Base-by-base conservation (phyloP, 148 eudicot species). In the Rhododendron williamsianum region DNA sequence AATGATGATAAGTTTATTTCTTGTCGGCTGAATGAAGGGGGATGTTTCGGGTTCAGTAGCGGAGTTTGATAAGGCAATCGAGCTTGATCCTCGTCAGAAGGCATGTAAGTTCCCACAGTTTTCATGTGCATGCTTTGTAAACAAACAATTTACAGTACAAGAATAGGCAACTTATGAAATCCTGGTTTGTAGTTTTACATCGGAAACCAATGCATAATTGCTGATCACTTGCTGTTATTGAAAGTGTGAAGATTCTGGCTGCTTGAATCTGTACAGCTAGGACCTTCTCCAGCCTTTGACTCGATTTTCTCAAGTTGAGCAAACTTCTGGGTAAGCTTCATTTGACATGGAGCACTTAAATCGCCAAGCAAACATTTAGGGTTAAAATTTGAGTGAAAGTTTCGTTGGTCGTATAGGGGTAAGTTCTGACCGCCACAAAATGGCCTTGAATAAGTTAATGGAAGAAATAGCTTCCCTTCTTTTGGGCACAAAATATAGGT, bases 1-100 rank as follows among this genome's bases (percentile, higher is more conserved):
- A 63, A 7, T 63, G 69, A 63, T 63, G 69, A 63, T 63, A 63
- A 63, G 69, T 63, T 8, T 63, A 63, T 63, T 63, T 63, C 10
- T 63, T 63, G 69, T 85, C 25, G 43, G 58, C 52, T 84, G 49
- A 21, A 60, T 86, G 88, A 90, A 95, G 99, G 99, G 98, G 82
- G 97, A 96, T 91, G 98, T 96, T 65, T 80, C 43, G 73, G 99
- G 98, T 21, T 95, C 99, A 5, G 52, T 96, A 77, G 89, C 78
- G 49, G 98, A 96, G 87, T 96, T 96, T 83, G 98, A 95, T 83
- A 93, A 87, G 81, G 96, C 98, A 84, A 96, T 93, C 72, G 92
- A 92, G 87, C 99, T 95, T 84, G 97, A 96, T 91, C 94, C 96
- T 86, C 96, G 99, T 67, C 99, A 95, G 81, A 94, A 95, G 91